Conservation (phyloP, 805 yeast species). For the Candida loeiensis region DNA sequence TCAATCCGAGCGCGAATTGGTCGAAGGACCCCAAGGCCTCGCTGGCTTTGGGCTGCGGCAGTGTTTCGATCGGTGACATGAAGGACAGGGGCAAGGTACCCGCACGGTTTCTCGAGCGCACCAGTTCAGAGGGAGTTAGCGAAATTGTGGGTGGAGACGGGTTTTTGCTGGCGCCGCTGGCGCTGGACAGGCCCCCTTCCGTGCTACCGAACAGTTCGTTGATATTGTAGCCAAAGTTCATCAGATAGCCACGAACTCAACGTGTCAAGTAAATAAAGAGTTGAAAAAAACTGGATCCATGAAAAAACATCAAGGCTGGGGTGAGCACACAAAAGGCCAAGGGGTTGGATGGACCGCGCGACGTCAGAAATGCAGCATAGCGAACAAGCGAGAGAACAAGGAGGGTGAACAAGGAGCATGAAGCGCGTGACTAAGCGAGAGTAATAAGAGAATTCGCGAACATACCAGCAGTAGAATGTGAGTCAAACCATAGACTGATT, state of each 20-base stretch:
- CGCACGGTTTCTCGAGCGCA: constrained; percentile 59
- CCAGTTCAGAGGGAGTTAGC: constrained; percentile 26
- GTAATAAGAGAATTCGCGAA: too few species aligned
- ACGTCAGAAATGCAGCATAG: too few species aligned
- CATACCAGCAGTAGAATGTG: too few species aligned
- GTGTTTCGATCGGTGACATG: constrained; percentile 11
- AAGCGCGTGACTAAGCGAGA: too few species aligned
- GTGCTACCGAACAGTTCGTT: constrained; percentile 2
- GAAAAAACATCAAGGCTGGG: not conserved
- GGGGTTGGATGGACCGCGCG: not conserved
- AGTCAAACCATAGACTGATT: too few species aligned
- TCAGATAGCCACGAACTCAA: constrained; percentile 4
- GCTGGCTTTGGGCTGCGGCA: constrained; percentile 7
- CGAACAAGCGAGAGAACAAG: too few species aligned
- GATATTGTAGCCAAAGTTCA: constrained; percentile 6
- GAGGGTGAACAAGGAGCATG: too few species aligned
- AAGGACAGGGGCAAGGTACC: constrained; percentile 75
- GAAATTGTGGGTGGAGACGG: constrained; percentile 33
- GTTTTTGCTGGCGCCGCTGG: constrained; percentile 7
- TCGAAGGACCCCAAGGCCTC: constrained; percentile 10
- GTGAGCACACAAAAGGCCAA: not conserved
- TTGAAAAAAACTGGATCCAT: constrained; percentile 2
- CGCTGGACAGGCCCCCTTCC: not conserved
- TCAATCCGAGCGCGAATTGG: constrained; percentile 18
- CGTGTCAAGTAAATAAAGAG: constrained; percentile 4